Evolutionary conservation across 306 rosid species (phyloP), one percentile per base, ranked within the genome.

Genomic region (Herpetospermum pedunculosum): DNA sequence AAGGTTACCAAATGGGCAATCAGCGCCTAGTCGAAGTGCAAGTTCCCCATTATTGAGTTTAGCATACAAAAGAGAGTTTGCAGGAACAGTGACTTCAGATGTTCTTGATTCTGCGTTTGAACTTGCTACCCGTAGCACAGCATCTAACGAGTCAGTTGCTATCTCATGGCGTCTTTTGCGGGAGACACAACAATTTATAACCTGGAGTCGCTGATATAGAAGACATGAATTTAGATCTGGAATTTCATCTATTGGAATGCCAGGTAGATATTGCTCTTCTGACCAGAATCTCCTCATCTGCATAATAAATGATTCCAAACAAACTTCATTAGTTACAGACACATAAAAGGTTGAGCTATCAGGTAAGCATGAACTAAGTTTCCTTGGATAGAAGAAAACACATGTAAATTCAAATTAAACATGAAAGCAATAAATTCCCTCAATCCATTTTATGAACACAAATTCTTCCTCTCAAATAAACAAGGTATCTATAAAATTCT

Each of bases 141-240:
- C 80, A 43, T 95, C 96, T 73, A 95, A 70, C 44, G 96, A 83
- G 76, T 95, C 85, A 12, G 88, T 83, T 77, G 96, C 97, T 80
- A 91, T 78, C 52, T 72, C 63, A 72, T 77, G 86, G 52, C 87
- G 90, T 82, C 89, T 89, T 79, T 85, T 95, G 80, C 99, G 85
- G 71, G 99, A 91, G 77, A 91, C 67, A 75, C 97, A 95, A 65
- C 99, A 95, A 74, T 95, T 95, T 47, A 95, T 83, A 76, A 89
- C 97, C 90, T 95, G 97, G 77, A 95, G 78, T 30, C 80, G 89
- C 84, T 95, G 99, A 80, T 91, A 81, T 67, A 95, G 60, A 79
- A 95, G 97, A 80, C 97, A 95, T 67, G 84, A 85, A 76, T 84
- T 88, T 58, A 95, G 89, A 88, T 91, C 97, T 72, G 96, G 99